Evolutionary conservation across 345 rosid species (phyloP), one percentile per base, ranked within the genome.

Genomic region (Boechera retrofracta): DNA sequence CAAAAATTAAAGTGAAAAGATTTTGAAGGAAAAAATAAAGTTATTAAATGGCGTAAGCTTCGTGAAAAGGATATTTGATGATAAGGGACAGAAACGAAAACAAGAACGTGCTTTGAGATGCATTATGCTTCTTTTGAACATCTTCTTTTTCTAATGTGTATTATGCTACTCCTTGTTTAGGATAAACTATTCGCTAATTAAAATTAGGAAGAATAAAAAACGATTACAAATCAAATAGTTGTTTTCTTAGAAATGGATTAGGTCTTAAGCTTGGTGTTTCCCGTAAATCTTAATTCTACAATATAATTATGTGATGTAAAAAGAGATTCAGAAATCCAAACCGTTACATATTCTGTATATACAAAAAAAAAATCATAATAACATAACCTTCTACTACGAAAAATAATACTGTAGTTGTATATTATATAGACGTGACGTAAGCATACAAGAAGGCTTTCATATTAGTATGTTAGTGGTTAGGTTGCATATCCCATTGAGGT

Each of bases 81-180:
- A 10, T 5, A 31, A 65, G 10, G 15, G 42, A 66, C 56, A 48
- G 10, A 48, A 29, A 49, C 29, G 42, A 66, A 49, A 18, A 49
- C 71, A 66, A 49, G 44, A 66, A 66, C 7, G 44, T 66, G 45
- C 58, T 66, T 66, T 18, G 42, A 35, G 35, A 51, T 48, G 32
- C 57, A 66, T 66, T 66, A 44, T 57, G 41, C 62, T n/a, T 62
- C 49, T 62, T 62, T 12, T 63, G 67, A 41, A 63, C 51, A 41
- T 24, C 35, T 18, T 55, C 39, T 56, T 56, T 7, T 13, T 56
- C 39, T 13, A 31, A 13, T 31, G 10, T 29, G 61, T 29, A 56
- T 56, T 55, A 13, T 52, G 29, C 31, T 52, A 3, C 15, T 52
- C 12, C 57, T 52, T 26, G 6, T 4, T 52, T 1, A 5, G 29